Evolutionary conservation across 2,329 filamentous ascomycete species (phyloP), one percentile per base, ranked within the genome.

Genomic region (Knufia petricola): DNA sequence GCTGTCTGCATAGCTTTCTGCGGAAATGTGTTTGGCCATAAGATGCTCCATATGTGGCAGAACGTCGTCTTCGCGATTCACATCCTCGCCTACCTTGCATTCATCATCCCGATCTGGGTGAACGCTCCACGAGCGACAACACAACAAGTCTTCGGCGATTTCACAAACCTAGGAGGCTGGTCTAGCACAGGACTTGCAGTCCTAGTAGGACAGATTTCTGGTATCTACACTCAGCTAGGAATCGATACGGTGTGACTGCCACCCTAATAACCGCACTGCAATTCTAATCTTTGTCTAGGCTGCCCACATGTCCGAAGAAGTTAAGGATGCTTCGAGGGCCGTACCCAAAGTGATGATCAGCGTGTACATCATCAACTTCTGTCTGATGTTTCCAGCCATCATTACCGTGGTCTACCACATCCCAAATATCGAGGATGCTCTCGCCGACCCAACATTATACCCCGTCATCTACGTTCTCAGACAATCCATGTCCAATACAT

Each of bases 401-500:
- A 62, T 75, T 6, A 60, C 70, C 1, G 68, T 69, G 1, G 19
- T 31, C 8, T 59, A 73, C 40, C 53, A 57, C 19, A 55, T 64
- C 24, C 60, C 60, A 10, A 60, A 61, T 4, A 52, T 66, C 2
- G 55, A 62, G 2, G 52, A 58, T 21, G 63, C 71, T 1, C 61
- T 72, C 1, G 56, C 63, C 3, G 66, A 69, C 3, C 52, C 60
- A 1, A 74, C 70, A 0, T 62, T 65, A 0, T 73, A 69, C 38
- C 68, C 74, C 10, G 66, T 72, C 57, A 65, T 71, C 55, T 69
- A 74, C 34, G 69, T 74, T 37, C 73, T 79, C 44, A 48, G 51
- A 12, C 53, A 62, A 13, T 53, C 59, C 3, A 47, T 61, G 15
- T 58, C 58, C 1, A 56, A 50, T 2, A 49, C 55, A 0, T 60